Evolutionary conservation across 2,329 filamentous ascomycete genomes (phyloP), one percentile per base, ranked within the genome.

Genomic region (Diaporthe ilicicola): DNA sequence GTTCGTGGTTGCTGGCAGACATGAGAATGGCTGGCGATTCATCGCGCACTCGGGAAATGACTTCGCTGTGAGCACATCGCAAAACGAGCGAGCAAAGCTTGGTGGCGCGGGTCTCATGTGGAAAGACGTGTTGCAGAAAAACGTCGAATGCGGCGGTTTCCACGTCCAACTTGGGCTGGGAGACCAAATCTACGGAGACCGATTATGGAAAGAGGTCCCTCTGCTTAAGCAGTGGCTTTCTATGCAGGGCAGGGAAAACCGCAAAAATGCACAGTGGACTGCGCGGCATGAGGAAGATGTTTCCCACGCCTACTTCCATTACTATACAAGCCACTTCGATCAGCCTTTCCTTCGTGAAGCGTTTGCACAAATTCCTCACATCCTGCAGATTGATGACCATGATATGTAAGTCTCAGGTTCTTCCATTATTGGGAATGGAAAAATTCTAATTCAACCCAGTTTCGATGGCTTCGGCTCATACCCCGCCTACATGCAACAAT

Each of bases 401-500:
- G 96, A 99, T 76, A 98, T 99, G 94, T 97, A 86, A 91, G 94
- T 90, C 62, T 59, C 42, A 56, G 4, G 54, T 2, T 19, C 15
- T n/a, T 7, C 6, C 12, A 22, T 6, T 90, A 93, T 89, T 62
- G 61, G 37, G 53, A 3, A 53, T 2, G 15, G 19, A 10, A 27
- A 27, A 44, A 50, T 51, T 55, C 70, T 75, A 53, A 73, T 74
- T 61, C 24, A 44, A 5, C 24, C 1, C 73, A 97, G 94, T 71
- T 99, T 99, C 76, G 96, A 99, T 78, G 96, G 96, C 32, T 99
- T 96, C 76, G 96, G 96, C 37, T 97, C 94, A 1, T 99, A 98
- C 77, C 96, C 96, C 0, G 94, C 97, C 73, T 97, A 98, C 79
- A 98, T 99, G 95, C 96, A 99, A 79, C 93, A 93, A 75, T 98